A percentile compares a stretch with the other conserved stretches of the same genome.
Evolutionary conservation across 2,329 filamentous ascomycete genomes (phyloP).

Genomic region (Calonectria pauciramosa): DNA sequence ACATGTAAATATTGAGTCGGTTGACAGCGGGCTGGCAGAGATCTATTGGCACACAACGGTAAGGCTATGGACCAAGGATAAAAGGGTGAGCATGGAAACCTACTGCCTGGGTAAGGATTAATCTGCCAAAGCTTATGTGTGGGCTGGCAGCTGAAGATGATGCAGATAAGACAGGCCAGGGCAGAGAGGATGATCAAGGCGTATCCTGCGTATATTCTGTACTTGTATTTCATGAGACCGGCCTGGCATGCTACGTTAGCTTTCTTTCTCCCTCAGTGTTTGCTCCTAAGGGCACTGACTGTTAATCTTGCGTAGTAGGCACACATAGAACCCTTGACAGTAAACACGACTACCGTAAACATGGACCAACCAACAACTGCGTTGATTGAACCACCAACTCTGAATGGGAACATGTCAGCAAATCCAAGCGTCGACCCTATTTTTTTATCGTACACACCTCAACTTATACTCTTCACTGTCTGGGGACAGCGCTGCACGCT

Average conservation of each 20-base stretch:
- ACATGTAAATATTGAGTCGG: neutral
- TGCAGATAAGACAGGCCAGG: neutral
- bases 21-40: conserved; percentile 15
- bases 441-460: neutral
- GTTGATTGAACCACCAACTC: conserved; percentile 19
- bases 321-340: conserved; percentile 18
- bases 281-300: neutral
- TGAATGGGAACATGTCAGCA: neutral
- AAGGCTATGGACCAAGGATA: neutral
- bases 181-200: neutral
- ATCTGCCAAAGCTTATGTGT: conserved; percentile 18
- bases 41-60: neutral
- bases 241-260: neutral
- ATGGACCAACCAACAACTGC: conserved; percentile 4
- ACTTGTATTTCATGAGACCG: neutral
- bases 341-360: neutral
- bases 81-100: neutral
- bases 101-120: conserved; percentile 17
- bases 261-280: neutral
- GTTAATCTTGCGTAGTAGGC: conserved; percentile 10
- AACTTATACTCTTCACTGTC: conserved; percentile 14
- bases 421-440: too few species aligned
- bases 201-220: neutral
- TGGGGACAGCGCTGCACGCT: conserved; percentile 3
- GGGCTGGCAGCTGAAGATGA: conserved; percentile 11